Evolutionary conservation across 2,329 filamentous ascomycete species (phyloP).

Genomic region (Thermoascus crustaceus): DNA sequence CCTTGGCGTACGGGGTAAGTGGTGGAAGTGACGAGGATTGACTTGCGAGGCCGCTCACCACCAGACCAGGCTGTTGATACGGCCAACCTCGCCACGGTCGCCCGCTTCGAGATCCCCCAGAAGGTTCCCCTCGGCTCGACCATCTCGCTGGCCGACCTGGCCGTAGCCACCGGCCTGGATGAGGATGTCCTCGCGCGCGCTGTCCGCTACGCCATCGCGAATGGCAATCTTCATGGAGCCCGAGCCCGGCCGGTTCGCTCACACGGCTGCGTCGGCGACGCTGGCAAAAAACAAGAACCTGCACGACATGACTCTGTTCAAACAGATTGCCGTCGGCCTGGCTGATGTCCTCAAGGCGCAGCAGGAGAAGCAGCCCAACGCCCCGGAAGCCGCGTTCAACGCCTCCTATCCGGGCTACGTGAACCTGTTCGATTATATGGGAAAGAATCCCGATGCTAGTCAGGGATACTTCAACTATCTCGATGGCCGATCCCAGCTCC

Average conservation of each 20-base stretch:
- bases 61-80: slow-evolving; percentile 4
- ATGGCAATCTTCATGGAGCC: slow-evolving; percentile 4
- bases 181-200: neutral
- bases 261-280: slow-evolving; percentile 2
- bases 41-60: too few relatives aligned
- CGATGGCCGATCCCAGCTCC: slow-evolving; percentile 1
- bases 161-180: neutral
- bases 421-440: slow-evolving; percentile 5
- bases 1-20: slow-evolving; percentile 1
- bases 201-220: slow-evolving; percentile 3
- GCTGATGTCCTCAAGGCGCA: neutral
- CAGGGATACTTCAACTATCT: slow-evolving; percentile 2
- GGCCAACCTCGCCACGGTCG: slow-evolving; percentile 1
- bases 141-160: neutral
- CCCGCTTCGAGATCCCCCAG: slow-evolving; percentile 1
- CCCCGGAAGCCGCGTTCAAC: slow-evolving; percentile 1
- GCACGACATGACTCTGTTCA: neutral
- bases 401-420: neutral
- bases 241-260: neutral
- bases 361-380: neutral
- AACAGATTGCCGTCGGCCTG: neutral
- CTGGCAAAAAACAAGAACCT: neutral
- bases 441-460: neutral
- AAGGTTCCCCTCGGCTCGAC: slow-evolving; percentile 2
- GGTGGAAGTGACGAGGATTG: neutral